phyloP scores from a whole-genome alignment of 441 rosid species.

The Erysimum cheiri region DNA sequence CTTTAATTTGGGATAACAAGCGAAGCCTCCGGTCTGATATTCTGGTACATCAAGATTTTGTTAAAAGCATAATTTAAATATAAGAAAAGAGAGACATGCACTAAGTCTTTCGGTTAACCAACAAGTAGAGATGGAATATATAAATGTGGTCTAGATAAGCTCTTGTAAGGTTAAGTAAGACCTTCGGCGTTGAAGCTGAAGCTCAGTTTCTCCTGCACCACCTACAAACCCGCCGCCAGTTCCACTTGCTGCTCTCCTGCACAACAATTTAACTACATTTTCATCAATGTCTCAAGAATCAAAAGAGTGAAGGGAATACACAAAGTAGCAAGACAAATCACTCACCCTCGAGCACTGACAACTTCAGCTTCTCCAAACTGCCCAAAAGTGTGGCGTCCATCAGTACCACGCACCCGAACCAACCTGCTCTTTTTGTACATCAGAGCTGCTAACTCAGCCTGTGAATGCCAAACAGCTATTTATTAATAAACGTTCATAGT shows the following conservation, averaged over 20 bases:
- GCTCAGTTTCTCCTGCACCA: slow-evolving; percentile 99
- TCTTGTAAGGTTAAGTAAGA: slow-evolving; percentile 34
- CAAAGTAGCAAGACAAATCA: slow-evolving; percentile 32
- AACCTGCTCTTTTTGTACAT: slow-evolving; percentile 89
- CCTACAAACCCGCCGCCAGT: slow-evolving; percentile 78
- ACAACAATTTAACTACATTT: slow-evolving; percentile 23
- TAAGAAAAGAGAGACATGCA: slow-evolving; percentile 8
- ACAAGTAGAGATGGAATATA: background rate
- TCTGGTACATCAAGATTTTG: slow-evolving; percentile 50
- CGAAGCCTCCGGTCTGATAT: slow-evolving; percentile 69
- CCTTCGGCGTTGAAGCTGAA: slow-evolving; percentile 96
- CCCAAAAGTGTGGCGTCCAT: slow-evolving; percentile 80
- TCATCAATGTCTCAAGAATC: slow-evolving; percentile 17
- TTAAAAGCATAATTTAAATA: background rate
- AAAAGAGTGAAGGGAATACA: slow-evolving; percentile 1
- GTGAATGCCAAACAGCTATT: slow-evolving; percentile 37
- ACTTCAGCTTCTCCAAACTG: slow-evolving; percentile 89
- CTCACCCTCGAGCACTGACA: slow-evolving; percentile 96
- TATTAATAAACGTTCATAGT: slow-evolving; percentile 6
- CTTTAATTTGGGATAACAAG: slow-evolving; percentile 77
- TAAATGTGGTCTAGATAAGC: slow-evolving; percentile 12
- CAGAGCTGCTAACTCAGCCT: slow-evolving; percentile 93
- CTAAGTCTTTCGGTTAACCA: slow-evolving; percentile 3
- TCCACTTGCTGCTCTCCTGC: slow-evolving; percentile 85
- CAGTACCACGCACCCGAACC: slow-evolving; percentile 79